These are phyloP conservation scores for Lipomyces mesembrius DNA, from an alignment of 805 yeast species.

Conservation along the genomic window DNA sequence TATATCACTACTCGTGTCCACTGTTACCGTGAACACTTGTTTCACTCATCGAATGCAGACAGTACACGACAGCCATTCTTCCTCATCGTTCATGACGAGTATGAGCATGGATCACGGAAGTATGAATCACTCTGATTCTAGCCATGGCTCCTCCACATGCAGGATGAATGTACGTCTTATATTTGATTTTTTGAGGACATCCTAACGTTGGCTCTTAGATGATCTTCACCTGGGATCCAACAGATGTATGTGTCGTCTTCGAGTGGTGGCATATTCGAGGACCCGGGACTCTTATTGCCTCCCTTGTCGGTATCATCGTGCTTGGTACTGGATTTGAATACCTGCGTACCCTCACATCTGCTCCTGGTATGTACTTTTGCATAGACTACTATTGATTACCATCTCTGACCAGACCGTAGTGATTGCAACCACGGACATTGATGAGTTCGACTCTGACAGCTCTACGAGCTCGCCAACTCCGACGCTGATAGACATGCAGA, in stretches of 20 bases:
- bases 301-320: slow-evolving; percentile 55
- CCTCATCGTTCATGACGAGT: not conserved
- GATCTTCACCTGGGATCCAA: slow-evolving; percentile 79
- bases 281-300: slow-evolving; percentile 54
- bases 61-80: not conserved
- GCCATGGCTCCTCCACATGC: slow-evolving; percentile 14
- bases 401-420: slow-evolving; percentile 2
- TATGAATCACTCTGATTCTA: slow-evolving; percentile 1
- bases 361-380: slow-evolving; percentile 2
- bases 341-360: slow-evolving; percentile 44
- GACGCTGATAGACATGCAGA: not conserved
- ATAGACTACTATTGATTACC: not conserved
- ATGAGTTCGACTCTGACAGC: not conserved
- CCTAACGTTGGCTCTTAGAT: slow-evolving; percentile 45
- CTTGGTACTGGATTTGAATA: slow-evolving; percentile 66
- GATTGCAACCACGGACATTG: not conserved
- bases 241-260: slow-evolving; percentile 72
- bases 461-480: not conserved
- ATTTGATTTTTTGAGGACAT: not conserved
- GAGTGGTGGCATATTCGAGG: slow-evolving; percentile 78
- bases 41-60: not conserved
- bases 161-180: slow-evolving; percentile 14
- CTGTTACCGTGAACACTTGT: not conserved
- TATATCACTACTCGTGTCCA: not conserved
- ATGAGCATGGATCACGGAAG: slow-evolving; percentile 6